phyloP scores from a whole-genome alignment of 169 alveolate genomes.

The Plasmodium relictum region DNA sequence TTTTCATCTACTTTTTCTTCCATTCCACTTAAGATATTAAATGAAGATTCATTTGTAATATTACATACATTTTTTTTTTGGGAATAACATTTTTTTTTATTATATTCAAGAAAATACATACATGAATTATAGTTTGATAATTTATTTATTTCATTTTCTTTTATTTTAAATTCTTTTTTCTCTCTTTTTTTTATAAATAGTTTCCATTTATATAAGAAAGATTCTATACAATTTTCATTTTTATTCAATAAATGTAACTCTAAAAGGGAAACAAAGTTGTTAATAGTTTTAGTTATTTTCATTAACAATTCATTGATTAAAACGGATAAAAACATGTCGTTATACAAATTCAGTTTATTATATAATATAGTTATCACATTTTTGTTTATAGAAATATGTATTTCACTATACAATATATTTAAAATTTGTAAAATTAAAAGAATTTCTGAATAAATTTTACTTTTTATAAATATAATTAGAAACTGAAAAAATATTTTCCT shows the following conservation, averaged over 20 bases:
- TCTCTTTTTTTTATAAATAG: conserved; percentile 41
- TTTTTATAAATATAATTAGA: conserved; percentile 45
- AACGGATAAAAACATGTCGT: conserved; percentile 66
- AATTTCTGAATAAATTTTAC: conserved; percentile 26
- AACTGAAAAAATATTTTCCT: conserved; percentile 69
- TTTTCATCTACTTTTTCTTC: conserved; percentile 18
- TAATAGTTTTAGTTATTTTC: conserved; percentile 50
- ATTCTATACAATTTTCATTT: conserved; percentile 55
- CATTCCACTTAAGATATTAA: background rate
- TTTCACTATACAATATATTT: conserved; percentile 46
- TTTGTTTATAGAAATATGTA: conserved; percentile 32
- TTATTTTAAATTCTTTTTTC: conserved; percentile 42
- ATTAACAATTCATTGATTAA: conserved; percentile 61
- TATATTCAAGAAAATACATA: background rate
- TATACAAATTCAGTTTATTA: conserved; percentile 19
- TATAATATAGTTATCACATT: conserved; percentile 34
- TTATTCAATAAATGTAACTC: conserved; percentile 39
- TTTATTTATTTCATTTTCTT: conserved; percentile 24
- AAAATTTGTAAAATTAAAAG: conserved; percentile 73
- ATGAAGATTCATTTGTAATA: background rate
- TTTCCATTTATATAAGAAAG: conserved; percentile 62
- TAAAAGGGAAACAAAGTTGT: conserved; percentile 49
- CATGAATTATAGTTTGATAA: conserved; percentile 36
- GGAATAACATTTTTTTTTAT: background rate
- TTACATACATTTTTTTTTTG: conserved; percentile 1